phyloP scores from a whole-genome alignment of 345 rosid species.

The Noccaea bulbosa region DNA sequence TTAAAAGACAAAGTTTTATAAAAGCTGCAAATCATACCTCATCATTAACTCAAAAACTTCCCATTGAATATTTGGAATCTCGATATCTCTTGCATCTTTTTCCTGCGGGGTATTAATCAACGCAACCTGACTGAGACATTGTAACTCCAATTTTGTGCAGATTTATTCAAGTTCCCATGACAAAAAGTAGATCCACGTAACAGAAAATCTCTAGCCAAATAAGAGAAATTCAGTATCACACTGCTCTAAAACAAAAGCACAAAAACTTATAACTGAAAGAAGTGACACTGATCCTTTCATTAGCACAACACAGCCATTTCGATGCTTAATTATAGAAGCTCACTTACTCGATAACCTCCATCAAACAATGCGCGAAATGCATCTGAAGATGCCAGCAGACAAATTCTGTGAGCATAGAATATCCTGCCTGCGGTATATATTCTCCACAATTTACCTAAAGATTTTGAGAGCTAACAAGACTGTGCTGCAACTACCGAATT shows the following conservation, averaged over 20 bases:
- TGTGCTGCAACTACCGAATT: conserved; percentile 23
- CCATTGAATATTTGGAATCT: conserved; percentile 99
- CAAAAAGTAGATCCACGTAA: conserved; percentile 1
- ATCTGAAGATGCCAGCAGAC: conserved; percentile 98
- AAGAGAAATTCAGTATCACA: too few species aligned
- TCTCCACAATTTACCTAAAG: conserved; percentile 22
- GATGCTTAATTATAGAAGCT: background rate
- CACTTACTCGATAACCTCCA: conserved; percentile 95
- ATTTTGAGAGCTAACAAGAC: conserved; percentile 27
- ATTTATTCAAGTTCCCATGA: conserved; percentile 2
- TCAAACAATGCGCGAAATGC: conserved; percentile 99
- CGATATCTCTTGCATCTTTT: conserved; percentile 96
- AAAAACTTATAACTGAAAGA: too few species aligned
- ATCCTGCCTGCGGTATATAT: conserved; percentile 66
- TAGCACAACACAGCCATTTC: conserved; percentile 15
- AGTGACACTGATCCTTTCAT: background rate
- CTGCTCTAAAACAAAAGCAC: too few species aligned
- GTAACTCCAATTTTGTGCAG: conserved; percentile 4
- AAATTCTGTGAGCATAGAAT: conserved; percentile 96
- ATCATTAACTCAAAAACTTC: conserved; percentile 99
- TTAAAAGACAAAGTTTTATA: conserved; percentile 5
- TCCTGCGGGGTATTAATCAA: conserved; percentile 58
- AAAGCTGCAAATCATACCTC: conserved; percentile 58
- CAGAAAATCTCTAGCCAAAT: too few species aligned
- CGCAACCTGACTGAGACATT: conserved; percentile 1